These are phyloP conservation scores for Phalaenopsis hybrid DNA, from an alignment of 116 monocot genomes.

Conservation along the genomic window DNA sequence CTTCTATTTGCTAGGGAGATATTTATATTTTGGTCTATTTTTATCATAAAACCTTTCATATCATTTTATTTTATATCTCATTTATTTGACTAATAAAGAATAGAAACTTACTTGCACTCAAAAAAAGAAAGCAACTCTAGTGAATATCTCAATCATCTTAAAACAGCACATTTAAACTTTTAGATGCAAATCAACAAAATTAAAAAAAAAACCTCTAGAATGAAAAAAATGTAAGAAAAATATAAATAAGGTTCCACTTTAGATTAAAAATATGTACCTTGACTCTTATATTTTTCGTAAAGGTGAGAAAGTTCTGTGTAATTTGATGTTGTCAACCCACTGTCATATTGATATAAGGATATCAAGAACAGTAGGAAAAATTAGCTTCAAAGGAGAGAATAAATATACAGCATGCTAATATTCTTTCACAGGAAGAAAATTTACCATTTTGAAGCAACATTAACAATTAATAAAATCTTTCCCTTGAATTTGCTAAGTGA, in stretches of 20 bases:
- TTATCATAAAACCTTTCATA: neutral
- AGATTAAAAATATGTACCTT: conserved; percentile 50
- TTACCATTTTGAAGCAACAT: conserved; percentile 98
- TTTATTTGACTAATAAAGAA: neutral
- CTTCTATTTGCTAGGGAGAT: neutral
- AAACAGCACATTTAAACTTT: neutral
- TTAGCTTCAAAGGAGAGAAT: neutral
- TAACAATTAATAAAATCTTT: conserved; percentile 79
- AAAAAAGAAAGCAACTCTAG: neutral
- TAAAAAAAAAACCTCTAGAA: neutral
- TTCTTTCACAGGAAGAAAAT: neutral
- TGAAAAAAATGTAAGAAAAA: neutral
- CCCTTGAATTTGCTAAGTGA: conserved; percentile 93
- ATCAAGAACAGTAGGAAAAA: neutral
- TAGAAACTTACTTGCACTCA: neutral
- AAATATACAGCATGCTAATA: neutral
- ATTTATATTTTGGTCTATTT: neutral
- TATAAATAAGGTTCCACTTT: neutral
- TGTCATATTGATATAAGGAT: conserved; percentile 20
- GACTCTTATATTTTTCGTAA: conserved; percentile 87
- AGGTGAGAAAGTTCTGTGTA: conserved; percentile 91
- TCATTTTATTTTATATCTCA: neutral
- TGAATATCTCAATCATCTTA: neutral
- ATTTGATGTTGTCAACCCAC: conserved; percentile 91
- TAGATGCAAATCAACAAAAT: neutral